These are phyloP conservation scores for Pyronema omphalodes DNA, from an alignment of 495 filamentous ascomycete species.

Conservation along the genomic window DNA sequence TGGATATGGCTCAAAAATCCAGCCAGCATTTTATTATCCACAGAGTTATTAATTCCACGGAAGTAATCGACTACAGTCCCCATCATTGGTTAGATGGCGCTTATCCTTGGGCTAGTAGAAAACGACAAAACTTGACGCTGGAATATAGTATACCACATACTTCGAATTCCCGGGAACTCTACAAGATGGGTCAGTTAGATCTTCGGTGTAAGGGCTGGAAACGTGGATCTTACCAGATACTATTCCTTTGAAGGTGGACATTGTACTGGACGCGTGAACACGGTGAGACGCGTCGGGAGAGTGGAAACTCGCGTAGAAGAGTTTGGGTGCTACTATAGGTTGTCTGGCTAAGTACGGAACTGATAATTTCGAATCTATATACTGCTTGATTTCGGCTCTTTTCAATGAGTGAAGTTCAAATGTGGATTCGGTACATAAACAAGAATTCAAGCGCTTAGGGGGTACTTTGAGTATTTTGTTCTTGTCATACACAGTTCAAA, in stretches of 20 bases:
- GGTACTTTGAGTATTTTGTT: too few relatives aligned
- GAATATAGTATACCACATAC: slow-evolving; percentile 19
- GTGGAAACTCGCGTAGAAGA: too few relatives aligned
- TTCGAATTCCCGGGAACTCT: slow-evolving; percentile 56
- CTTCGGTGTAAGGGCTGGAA: slow-evolving; percentile 8
- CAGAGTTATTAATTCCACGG: slow-evolving; percentile 33
- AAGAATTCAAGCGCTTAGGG: too few relatives aligned
- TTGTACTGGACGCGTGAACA: background rate
- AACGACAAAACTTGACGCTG: background rate
- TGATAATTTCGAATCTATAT: too few relatives aligned
- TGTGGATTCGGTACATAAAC: too few relatives aligned
- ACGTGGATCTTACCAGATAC: slow-evolving; percentile 32
- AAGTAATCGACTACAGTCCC: slow-evolving; percentile 84
- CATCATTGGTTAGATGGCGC: background rate
- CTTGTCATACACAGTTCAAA: too few relatives aligned
- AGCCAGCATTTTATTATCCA: slow-evolving; percentile 45
- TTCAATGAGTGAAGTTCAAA: too few relatives aligned
- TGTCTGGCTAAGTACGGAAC: too few relatives aligned
- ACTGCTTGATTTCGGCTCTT: too few relatives aligned
- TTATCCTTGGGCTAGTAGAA: slow-evolving; percentile 2
- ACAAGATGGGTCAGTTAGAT: slow-evolving; percentile 2
- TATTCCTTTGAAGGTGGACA: slow-evolving; percentile 65
- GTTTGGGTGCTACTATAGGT: too few relatives aligned
- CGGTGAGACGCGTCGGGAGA: too few relatives aligned
- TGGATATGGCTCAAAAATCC: slow-evolving; percentile 91